Conservation (phyloP, 2,329 filamentous ascomycete species). For the Metarhizium robertsii region DNA sequence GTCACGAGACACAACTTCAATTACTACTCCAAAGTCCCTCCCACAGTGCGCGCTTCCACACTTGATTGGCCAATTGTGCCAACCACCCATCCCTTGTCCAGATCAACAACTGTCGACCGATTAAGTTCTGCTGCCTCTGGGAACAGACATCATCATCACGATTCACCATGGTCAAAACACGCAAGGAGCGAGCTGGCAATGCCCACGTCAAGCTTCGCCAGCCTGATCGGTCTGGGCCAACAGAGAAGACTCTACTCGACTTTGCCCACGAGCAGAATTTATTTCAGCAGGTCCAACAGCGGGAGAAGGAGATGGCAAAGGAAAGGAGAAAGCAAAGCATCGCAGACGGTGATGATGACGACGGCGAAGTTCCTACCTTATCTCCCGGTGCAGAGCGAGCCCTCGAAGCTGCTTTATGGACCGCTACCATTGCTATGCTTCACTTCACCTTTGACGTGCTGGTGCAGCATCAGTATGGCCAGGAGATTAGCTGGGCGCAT, state of each 20-base stretch:
- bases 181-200: slow-evolving; percentile 37
- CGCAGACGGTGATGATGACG: slow-evolving; percentile 14
- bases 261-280: slow-evolving; percentile 57
- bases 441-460: slow-evolving; percentile 74
- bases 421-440: slow-evolving; percentile 55
- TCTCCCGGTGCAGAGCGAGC: slow-evolving; percentile 39
- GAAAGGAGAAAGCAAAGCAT: slow-evolving; percentile 10
- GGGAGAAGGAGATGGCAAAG: slow-evolving; percentile 22
- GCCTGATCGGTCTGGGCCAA: slow-evolving; percentile 56
- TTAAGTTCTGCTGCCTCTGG: no score
- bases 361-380: slow-evolving; percentile 20
- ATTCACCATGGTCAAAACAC: slow-evolving; percentile 36
- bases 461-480: slow-evolving; percentile 70
- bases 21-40: no score
- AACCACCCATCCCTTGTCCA: no score
- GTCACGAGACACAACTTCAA: no score
- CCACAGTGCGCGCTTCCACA: no score
- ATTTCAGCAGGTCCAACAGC: slow-evolving; percentile 37
- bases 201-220: slow-evolving; percentile 52
- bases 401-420: slow-evolving; percentile 49
- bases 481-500: slow-evolving; percentile 49
- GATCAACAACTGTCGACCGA: no score
- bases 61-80: no score
- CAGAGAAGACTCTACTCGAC: slow-evolving; percentile 61
- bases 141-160: neutral